Evolutionary conservation across 2,329 filamentous ascomycete genomes (phyloP), one percentile per base, ranked within the genome.

Genomic region (Pseudopithomyces chartarum): DNA sequence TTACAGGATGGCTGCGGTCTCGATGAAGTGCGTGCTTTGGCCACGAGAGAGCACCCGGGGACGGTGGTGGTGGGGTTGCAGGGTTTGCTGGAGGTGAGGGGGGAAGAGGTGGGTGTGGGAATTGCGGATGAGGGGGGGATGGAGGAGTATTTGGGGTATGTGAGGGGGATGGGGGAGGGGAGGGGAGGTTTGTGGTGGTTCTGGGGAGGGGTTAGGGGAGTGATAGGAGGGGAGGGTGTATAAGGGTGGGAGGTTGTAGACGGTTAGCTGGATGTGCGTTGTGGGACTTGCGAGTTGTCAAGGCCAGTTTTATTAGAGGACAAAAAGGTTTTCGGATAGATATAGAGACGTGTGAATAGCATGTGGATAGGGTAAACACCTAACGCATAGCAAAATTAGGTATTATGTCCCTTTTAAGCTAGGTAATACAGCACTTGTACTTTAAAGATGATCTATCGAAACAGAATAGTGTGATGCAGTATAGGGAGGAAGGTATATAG

Each of bases 51-150:
- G 68, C 86, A 87, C 57, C 85, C 86, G 0, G 85, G 85, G 6
- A 82, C 83, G 0, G 68, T 82, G 13, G 85, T 89, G 49, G 76
- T 82, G 33, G 82, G 82, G 26, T 81, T 92, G 15, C 86, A 91
- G 65, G 90, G 89, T 2, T 75, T 91, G 23, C 80, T 91, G 49
- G 85, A 84, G 66, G 65, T 80, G 36, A 55, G 58, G 23, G 59
- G 84, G 5, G 81, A 81, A 48, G 88, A 91, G 67, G 79, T 90
- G 43, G 79, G 79, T 15, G 83, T 90, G 66, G 77, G 82, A 54
- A 88, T 94, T 64, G 87, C 88, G 53, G 82, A 87, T 39, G 88
- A 93, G 64, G 84, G 86, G 59, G 90, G 94, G 76, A 73, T 95
- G 59, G 83, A 83, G 57, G 88, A 87, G 0, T 94, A 93, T 74